Conservation (phyloP, 2,329 filamentous ascomycete species). For the Cladosporium sp. region DNA sequence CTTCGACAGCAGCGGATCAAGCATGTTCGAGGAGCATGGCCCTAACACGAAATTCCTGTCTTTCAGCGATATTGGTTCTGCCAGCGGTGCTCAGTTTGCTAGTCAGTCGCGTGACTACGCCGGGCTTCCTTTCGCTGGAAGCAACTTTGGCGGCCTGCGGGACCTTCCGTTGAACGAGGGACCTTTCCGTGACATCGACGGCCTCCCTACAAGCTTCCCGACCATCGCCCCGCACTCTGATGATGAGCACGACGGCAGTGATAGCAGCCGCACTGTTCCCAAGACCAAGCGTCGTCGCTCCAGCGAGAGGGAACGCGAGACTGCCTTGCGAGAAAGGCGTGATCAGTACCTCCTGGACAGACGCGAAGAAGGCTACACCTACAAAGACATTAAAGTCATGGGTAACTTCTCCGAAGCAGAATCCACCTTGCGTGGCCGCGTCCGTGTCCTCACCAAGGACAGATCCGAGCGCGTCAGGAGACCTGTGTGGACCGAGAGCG, state of each 20-base stretch:
- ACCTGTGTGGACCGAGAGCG: conserved; percentile 62
- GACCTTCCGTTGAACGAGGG: neutral
- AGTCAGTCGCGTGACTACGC: neutral
- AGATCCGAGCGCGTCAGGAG: conserved; percentile 63
- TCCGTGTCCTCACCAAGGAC: conserved; percentile 64
- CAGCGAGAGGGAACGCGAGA: neutral
- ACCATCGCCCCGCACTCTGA: neutral
- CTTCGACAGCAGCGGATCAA: neutral
- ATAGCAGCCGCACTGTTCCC: neutral
- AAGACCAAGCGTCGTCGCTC: neutral
- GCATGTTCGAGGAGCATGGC: neutral
- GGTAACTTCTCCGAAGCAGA: conserved; percentile 65
- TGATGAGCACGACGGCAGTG: neutral
- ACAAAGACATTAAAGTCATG: conserved; percentile 60
- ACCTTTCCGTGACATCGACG: neutral
- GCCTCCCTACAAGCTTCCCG: neutral
- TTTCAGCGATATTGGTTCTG: neutral
- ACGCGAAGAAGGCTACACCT: conserved; percentile 60
- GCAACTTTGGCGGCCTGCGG: neutral
- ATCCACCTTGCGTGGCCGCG: conserved; percentile 70
- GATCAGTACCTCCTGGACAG: conserved; percentile 50
- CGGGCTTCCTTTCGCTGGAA: neutral
- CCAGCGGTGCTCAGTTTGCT: neutral
- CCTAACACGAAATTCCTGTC: neutral
- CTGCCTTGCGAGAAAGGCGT: conserved; percentile 21